These are phyloP conservation scores for Paecilomyces dactylethromorphus DNA, from an alignment of 2,329 filamentous ascomycete genomes.

Conservation along the genomic window DNA sequence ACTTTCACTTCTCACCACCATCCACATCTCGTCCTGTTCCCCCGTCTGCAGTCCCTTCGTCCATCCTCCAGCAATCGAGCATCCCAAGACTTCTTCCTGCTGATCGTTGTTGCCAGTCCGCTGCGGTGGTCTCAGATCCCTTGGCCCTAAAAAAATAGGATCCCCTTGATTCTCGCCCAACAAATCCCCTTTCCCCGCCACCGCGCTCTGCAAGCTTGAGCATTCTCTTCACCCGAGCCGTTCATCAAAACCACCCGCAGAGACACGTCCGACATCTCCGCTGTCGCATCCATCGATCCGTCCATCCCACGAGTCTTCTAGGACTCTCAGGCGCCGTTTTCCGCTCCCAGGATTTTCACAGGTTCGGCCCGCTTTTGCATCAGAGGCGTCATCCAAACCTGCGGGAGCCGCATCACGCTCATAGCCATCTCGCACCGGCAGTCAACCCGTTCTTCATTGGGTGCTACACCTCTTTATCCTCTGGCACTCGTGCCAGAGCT, in stretches of 20 bases:
- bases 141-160: constrained; percentile 7
- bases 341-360: constrained; percentile 1
- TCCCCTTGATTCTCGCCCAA: constrained; percentile 15
- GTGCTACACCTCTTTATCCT: constrained; percentile 12
- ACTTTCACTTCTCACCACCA: background rate
- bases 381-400: constrained; percentile 5
- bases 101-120: constrained; percentile 2
- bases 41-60: background rate
- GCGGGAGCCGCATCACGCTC: constrained; percentile 13
- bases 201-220: constrained; percentile 3
- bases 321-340: constrained; percentile 1
- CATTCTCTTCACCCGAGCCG: constrained; percentile 13
- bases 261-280: background rate
- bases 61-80: background rate
- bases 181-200: constrained; percentile 4
- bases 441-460: constrained; percentile 11
- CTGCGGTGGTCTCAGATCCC: constrained; percentile 5
- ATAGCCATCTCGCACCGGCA: constrained; percentile 11
- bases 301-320: constrained; percentile 3
- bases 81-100: background rate
- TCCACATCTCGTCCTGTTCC: background rate
- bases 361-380: constrained; percentile 1
- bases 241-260: background rate
- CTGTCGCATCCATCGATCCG: constrained; percentile 7
- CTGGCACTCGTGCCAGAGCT: constrained; percentile 21